Conservation (phyloP, 495 filamentous ascomycete species). For the Paragyromitra xinjiangensis region DNA sequence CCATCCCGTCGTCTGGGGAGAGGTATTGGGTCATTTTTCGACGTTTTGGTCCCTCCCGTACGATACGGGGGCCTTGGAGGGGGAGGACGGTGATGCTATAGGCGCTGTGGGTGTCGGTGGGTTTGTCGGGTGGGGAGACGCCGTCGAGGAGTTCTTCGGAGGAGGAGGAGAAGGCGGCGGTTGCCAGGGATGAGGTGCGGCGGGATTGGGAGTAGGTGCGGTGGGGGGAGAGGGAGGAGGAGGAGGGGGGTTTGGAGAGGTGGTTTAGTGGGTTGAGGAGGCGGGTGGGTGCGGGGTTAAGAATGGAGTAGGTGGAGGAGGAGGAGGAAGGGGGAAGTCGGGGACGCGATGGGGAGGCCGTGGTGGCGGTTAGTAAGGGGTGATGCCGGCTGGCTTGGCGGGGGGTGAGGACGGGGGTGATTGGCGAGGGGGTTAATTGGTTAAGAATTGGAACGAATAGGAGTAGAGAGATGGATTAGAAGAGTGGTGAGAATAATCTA, state of each 20-base stretch:
- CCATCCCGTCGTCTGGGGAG: slow-evolving; percentile 33
- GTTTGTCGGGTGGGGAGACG: background rate
- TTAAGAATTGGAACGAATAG: background rate
- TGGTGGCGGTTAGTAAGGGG: slow-evolving; percentile 40
- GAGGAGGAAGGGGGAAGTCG: slow-evolving; percentile 28
- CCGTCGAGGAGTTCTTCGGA: slow-evolving; percentile 48
- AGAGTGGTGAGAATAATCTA: too few relatives aligned
- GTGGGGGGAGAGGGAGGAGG: background rate
- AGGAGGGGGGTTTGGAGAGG: slow-evolving; percentile 24
- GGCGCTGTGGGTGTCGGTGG: slow-evolving; percentile 25
- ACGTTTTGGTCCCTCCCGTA: background rate
- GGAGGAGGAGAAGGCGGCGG: slow-evolving; percentile 46
- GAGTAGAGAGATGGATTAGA: too few relatives aligned
- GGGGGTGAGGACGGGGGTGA: background rate
- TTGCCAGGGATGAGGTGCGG: slow-evolving; percentile 9
- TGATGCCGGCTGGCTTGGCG: slow-evolving; percentile 32
- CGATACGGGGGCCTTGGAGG: slow-evolving; percentile 45
- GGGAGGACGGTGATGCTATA: slow-evolving; percentile 45
- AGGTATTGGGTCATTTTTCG: slow-evolving; percentile 20
- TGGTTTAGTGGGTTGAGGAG: slow-evolving; percentile 38
- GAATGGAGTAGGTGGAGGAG: slow-evolving; percentile 24
- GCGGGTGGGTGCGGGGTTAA: slow-evolving; percentile 42
- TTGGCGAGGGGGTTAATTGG: background rate
- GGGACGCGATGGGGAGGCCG: slow-evolving; percentile 33
- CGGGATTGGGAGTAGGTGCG: slow-evolving; percentile 12